Percentiles rank a stretch among this genome's conserved stretches.
Evolutionary conservation across 768 basidiomycete genomes (phyloP).

Genomic region (Pleurotus ostreatus): DNA sequence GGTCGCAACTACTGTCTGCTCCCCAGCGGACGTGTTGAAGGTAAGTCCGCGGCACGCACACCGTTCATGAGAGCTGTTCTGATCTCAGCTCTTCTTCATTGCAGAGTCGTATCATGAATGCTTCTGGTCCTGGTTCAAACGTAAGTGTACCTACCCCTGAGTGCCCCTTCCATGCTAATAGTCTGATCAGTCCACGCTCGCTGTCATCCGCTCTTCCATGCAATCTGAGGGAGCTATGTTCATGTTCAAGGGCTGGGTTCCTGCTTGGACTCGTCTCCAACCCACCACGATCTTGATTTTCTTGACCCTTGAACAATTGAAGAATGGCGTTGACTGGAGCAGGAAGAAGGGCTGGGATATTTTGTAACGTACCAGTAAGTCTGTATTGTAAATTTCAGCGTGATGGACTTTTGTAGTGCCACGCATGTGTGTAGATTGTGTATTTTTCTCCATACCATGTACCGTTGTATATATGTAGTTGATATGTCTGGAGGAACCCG

Average conservation of each 20-base stretch:
- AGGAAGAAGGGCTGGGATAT: conserved; percentile 32
- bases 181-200: conserved; percentile 55
- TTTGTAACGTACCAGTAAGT: not conserved
- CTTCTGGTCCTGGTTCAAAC: conserved; percentile 74
- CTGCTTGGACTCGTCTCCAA: conserved; percentile 81
- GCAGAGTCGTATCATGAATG: conserved; percentile 85
- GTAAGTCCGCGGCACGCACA: conserved; percentile 21
- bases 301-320: conserved; percentile 78
- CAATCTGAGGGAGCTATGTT: conserved; percentile 78
- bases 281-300: conserved; percentile 89
- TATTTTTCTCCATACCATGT: not conserved
- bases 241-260: conserved; percentile 92
- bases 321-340: conserved; percentile 63
- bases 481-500: too few species aligned
- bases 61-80: not conserved
- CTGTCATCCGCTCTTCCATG: conserved; percentile 64
- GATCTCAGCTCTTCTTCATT: not conserved
- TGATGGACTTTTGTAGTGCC: not conserved
- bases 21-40: conserved; percentile 85
- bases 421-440: not conserved
- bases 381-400: not conserved
- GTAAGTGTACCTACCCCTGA: conserved; percentile 35
- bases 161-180: not conserved
- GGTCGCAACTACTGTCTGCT: conserved; percentile 86
- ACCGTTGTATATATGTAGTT: not conserved